Evolutionary conservation across 2,329 filamentous ascomycete species (phyloP), one percentile per base, ranked within the genome.

Genomic region (Dactylellina sp.): DNA sequence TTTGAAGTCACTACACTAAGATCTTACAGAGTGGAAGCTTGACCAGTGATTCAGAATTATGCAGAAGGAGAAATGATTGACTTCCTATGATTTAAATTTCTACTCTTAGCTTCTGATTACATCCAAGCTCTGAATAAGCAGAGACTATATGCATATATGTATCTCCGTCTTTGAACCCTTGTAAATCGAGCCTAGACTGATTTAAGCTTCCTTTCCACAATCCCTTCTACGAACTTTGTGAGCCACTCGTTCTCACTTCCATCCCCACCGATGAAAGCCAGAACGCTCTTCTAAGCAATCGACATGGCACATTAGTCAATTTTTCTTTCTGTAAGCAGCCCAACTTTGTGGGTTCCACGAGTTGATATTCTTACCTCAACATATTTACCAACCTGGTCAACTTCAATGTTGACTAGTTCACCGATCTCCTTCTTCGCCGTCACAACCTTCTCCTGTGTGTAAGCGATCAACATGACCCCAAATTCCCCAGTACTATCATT

Each of bases 381-480:
- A 76, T 86, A 84, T 78, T 86, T 86, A 7, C 88, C 88, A 4
- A 90, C 87, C 84, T 96, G 92, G 80, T 97, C 93, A 61, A 97
- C 94, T 84, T 97, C 93, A 37, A 97, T 87, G 79, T 97, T 97
- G 75, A 97, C 91, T 55, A 89, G 86, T 4, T 96, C 92, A 1
- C 93, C 93, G 28, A 86, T 83, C 81, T 86, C 84, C 86, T 97
- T 97, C 59, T 84, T 84, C 1, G 91, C 91, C 76, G 92, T 88
- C 14, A 96, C 90, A 14, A 99, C 89, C 81, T 91, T 91, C 82
- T 94, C 92, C 83, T 98, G 95, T 9, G 95, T 97, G 82, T 99
- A 99, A 7, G 91, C 87, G 81, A 99, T 97, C 75, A 99, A 85
- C 95, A 99, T 99, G 55, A 99, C 90, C 86, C 98, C 95, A 83